Percentiles rank a stretch among this genome's conserved stretches.
Evolutionary conservation across 805 yeast genomes (phyloP).

Genomic region (Ogataea glucozyma): DNA sequence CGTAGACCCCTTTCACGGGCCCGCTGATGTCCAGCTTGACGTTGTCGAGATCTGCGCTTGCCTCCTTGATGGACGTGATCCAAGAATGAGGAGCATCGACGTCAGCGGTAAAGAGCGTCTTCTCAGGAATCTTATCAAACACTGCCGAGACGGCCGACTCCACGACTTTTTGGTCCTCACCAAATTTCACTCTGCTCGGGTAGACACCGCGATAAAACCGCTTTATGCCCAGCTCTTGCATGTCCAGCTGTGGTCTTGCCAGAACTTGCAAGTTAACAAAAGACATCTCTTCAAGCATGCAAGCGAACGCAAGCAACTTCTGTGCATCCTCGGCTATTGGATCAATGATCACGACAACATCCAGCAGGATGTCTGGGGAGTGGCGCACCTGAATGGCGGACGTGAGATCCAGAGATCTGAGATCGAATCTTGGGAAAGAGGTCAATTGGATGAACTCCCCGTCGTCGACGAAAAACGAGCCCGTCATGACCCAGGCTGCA

Average conservation of each 20-base stretch:
- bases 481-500: conserved; percentile 22
- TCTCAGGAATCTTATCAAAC: conserved; percentile 53
- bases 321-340: conserved; percentile 76
- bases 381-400: conserved; percentile 6
- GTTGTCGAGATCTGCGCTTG: conserved; percentile 64
- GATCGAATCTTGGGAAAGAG: conserved; percentile 25
- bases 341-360: conserved; percentile 62
- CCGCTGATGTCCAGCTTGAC: conserved; percentile 47
- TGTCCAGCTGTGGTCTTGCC: conserved; percentile 52
- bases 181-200: conserved; percentile 37
- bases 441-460: conserved; percentile 28
- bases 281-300: conserved; percentile 41
- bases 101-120: conserved; percentile 53
- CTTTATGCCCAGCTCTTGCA: conserved; percentile 47
- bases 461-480: conserved; percentile 31
- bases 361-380: conserved; percentile 35
- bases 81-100: conserved; percentile 66
- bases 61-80: conserved; percentile 57
- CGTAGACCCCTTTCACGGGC: conserved; percentile 46
- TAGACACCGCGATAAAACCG: conserved; percentile 58
- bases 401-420: conserved; percentile 7
- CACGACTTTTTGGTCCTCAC: conserved; percentile 30
- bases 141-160: conserved; percentile 27
- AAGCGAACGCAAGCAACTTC: conserved; percentile 48
- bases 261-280: conserved; percentile 55